Evolutionary conservation across 2,329 filamentous ascomycete genomes (phyloP), one percentile per base, ranked within the genome.

Genomic region (Aspergillus glaucus): DNA sequence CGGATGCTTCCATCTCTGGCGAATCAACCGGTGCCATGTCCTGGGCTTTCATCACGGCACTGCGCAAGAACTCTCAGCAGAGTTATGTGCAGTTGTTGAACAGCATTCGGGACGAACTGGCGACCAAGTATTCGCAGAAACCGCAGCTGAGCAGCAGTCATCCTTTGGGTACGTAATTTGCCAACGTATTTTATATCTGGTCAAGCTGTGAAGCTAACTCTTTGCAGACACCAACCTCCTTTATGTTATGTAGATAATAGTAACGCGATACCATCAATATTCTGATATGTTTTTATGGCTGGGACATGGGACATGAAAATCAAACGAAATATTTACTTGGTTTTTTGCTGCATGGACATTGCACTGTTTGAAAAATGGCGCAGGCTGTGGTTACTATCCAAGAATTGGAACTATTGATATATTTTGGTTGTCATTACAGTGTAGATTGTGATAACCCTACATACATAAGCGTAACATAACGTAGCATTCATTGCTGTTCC

Each of bases 21-120:
- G 80, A 96, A 72, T 92, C 93, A 30, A 98, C 93, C 0, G 93
- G 93, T 48, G 93, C 93, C 69, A 97, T 98, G 93, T 95, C 90
- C 3, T 96, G 87, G 83, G 93, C 93, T 2, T 98, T 98, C 69
- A 93, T 98, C 68, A 84, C 80, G 1, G 86, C 91, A 17, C 79
- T 97, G 63, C 91, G 87, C 77, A 89, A 91, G 75, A 95, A 95
- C 65, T 89, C 89, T 1, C 86, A 95, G 66, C 93, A 97, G 75
- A 95, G 87, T 73, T 98, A 98, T 65, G 88, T 97, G 45, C 85
- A 96, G 75, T 76, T 98, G 50, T 79, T 98, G 58, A 97, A 96
- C 77, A 95, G 85, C 70, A 91, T 98, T 62, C 87, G 93, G 50
- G 91, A 95, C 49, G 85, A 96, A 63, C 77, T 98, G 50, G 76